Base-by-base conservation (phyloP, 2,329 filamentous ascomycete genomes). In the Calonectria honghensis region DNA sequence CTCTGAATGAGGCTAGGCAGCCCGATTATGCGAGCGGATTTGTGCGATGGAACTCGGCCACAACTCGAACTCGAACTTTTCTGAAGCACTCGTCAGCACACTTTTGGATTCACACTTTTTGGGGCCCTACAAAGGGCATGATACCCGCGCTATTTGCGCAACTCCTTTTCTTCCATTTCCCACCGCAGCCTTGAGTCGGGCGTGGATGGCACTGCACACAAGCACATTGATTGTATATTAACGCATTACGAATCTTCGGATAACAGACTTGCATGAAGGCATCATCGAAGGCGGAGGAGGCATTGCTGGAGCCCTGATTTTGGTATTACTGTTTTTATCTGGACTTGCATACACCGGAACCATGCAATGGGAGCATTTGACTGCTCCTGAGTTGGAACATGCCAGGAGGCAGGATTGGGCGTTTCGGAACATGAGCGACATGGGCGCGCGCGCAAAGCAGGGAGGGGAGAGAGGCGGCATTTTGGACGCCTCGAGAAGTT, bases 121-220 rank as follows among this genome's bases (percentile, higher is more conserved):
- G 73, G 72, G 75, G 73, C 77, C 79, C 77, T 66, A n/a, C 32
- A 68, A 52, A 67, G 80, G 78, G 81, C 78, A 82, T 82, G 81
- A 82, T 82, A 82, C 81, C 81, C 80, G 79, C 80, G 80, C 79
- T 72, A 73, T 72, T 74, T 64, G 77, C 77, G 79, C 79, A 75
- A 71, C 72, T 75, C 72, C 67, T 78, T 78, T 41, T 64, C 74
- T 75, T 76, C 57, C 52, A 64, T 39, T 50, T 39, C 29, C 24
- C 64, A 39, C 51, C 66, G 70, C 70, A 69, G 51, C 20, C 50
- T 37, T 72, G 68, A n/a, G 48, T 29, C 72, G 72, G 72, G 73
- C 35, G 37, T 64, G 72, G 71, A 31, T 59, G 69, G 69, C 57
- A 73, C 67, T 70, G 66, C 76, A 76, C 75, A 73, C 75, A 73